Evolutionary conservation across 768 basidiomycete genomes (phyloP).

Genomic region (Solioccasus polychromus): DNA sequence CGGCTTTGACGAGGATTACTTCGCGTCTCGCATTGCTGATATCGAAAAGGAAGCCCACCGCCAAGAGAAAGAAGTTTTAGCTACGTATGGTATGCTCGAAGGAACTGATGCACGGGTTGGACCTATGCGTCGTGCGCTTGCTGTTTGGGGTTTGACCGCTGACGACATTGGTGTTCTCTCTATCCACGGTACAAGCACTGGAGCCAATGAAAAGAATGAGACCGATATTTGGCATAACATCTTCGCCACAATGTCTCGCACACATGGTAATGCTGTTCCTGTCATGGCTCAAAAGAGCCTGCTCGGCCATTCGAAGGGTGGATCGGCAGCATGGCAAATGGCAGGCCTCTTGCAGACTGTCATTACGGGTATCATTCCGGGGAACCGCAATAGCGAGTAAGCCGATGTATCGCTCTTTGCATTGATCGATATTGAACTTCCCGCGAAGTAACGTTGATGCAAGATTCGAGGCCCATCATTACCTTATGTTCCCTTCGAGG

Average conservation of each 20-base stretch:
- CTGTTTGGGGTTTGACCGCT: constrained; percentile 92
- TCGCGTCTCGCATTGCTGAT: constrained; percentile 72
- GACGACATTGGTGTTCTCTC: constrained; percentile 91
- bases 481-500: constrained; percentile 97
- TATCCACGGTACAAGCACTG: constrained; percentile 87
- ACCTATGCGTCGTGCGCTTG: constrained; percentile 91
- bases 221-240: constrained; percentile 96
- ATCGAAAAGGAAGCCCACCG: constrained; percentile 88
- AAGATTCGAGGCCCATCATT: constrained; percentile 82
- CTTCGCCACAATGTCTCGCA: constrained; percentile 83
- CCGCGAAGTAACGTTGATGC: constrained; percentile 82
- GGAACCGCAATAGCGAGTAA: constrained; percentile 95
- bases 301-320: constrained; percentile 97
- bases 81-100: constrained; percentile 93
- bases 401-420: constrained; percentile 31
- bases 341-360: constrained; percentile 88
- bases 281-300: constrained; percentile 97
- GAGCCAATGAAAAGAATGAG: constrained; percentile 96
- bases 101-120: constrained; percentile 82
- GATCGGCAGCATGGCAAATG: constrained; percentile 98
- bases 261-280: constrained; percentile 94
- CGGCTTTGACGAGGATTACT: constrained; percentile 59
- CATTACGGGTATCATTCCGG: constrained; percentile 83
- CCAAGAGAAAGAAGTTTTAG: constrained; percentile 92
- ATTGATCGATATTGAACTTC: not conserved